A percentile compares a stretch with the other conserved stretches of the same genome.
These are phyloP conservation scores for Oenanthe sinensis DNA, from an alignment of 129 eudicot species.

Conservation along the genomic window DNA sequence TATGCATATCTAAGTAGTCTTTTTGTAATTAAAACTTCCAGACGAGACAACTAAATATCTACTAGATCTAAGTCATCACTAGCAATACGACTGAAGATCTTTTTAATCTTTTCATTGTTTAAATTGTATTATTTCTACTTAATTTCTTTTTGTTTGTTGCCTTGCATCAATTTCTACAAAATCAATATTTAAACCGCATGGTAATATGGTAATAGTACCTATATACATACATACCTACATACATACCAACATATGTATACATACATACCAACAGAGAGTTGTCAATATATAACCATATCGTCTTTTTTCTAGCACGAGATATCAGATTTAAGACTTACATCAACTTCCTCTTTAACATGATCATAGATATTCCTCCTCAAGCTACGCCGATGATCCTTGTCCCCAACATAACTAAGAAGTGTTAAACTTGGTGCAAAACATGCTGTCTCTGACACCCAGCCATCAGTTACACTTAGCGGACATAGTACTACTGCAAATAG, in stretches of 20 bases:
- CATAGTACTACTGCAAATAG: slow-evolving; percentile 77
- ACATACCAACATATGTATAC: too few relatives aligned
- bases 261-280: background rate
- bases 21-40: too few relatives aligned
- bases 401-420: slow-evolving; percentile 70
- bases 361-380: slow-evolving; percentile 56
- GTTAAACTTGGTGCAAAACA: slow-evolving; percentile 64
- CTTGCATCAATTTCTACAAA: too few relatives aligned
- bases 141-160: too few relatives aligned
- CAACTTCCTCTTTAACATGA: slow-evolving; percentile 34
- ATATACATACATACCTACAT: background rate
- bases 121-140: too few relatives aligned
- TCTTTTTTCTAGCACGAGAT: background rate
- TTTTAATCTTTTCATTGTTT: background rate
- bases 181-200: background rate
- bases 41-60: too few relatives aligned
- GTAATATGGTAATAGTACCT: background rate
- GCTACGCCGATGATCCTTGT: slow-evolving; percentile 58
- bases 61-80: background rate
- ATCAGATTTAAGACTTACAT: slow-evolving; percentile 35
- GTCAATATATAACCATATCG: background rate
- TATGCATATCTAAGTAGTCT: too few relatives aligned
- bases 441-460: slow-evolving; percentile 82
- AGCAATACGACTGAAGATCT: background rate
- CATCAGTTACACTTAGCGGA: slow-evolving; percentile 89